Percentiles rank a stretch among this genome's conserved stretches.
phyloP scores from a whole-genome alignment of 2,329 filamentous ascomycete genomes.

The Byssochlamys sp. region DNA sequence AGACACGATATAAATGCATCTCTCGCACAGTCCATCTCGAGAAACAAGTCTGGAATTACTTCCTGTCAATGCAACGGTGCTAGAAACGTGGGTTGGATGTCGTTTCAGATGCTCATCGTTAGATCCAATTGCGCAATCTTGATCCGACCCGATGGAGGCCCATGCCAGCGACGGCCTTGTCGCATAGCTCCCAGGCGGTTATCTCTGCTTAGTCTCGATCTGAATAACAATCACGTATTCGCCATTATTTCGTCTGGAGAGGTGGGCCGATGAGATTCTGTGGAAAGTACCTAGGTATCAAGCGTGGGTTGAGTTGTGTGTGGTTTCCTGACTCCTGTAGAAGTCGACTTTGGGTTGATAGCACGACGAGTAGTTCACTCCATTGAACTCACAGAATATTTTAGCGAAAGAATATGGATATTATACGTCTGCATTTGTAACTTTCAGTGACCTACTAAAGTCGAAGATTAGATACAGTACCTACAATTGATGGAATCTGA shows the following conservation, averaged over 20 bases:
- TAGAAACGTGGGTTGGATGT: background rate
- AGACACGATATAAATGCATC: background rate
- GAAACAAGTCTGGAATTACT: background rate
- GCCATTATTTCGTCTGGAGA: background rate
- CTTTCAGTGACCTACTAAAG: no score
- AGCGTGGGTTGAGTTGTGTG: no score
- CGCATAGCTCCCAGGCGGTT: background rate
- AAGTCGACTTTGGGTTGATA: no score
- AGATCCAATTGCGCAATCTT: background rate
- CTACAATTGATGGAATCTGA: no score
- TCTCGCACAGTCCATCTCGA: background rate
- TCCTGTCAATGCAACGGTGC: background rate
- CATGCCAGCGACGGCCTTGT: background rate
- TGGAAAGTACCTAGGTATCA: no score
- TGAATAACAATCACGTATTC: background rate
- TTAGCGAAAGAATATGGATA: no score
- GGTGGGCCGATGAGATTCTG: background rate
- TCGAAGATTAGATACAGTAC: no score
- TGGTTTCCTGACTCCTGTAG: no score
- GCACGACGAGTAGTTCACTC: no score
- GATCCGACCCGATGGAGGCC: background rate
- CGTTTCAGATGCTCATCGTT: background rate
- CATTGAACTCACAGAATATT: no score
- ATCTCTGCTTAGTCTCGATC: background rate
- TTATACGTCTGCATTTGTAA: no score